Conservation (phyloP, 2,329 filamentous ascomycete species). For the Pseudogymnoascus sp. region DNA sequence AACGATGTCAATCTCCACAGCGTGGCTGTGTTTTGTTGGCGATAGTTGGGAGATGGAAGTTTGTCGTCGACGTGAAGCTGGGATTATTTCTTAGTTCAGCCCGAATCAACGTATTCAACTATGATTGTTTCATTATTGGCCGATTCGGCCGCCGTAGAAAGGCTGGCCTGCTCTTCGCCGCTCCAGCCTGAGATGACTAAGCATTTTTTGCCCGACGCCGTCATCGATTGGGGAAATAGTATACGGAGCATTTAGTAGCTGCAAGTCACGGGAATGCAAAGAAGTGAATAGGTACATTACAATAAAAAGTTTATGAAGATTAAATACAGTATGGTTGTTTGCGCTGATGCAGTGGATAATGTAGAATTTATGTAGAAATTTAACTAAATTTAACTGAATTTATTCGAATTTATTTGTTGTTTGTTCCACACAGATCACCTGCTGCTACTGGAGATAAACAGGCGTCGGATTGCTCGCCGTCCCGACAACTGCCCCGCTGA, state of each 20-base stretch:
- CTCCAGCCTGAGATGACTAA: background rate
- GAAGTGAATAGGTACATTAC: background rate
- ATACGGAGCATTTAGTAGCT: too few species aligned
- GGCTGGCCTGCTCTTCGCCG: background rate
- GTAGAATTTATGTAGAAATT: background rate
- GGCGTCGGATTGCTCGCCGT: conserved; percentile 4
- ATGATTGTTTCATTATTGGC: background rate
- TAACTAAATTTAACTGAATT: background rate
- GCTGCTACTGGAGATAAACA: background rate
- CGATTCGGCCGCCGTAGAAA: background rate
- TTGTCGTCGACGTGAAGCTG: background rate
- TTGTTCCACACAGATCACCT: background rate
- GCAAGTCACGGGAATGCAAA: background rate
- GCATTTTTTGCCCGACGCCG: background rate
- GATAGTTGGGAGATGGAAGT: background rate
- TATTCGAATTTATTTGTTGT: background rate
- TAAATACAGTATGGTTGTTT: background rate
- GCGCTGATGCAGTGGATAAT: background rate
- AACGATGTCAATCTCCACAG: background rate
- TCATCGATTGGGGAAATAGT: background rate
- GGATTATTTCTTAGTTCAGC: conserved; percentile 4
- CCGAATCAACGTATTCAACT: background rate
- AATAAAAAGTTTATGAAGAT: background rate
- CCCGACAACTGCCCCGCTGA: background rate
- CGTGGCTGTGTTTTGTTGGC: background rate